Conservation (phyloP, 148 eudicot species). For the Euryodendron excelsum region DNA sequence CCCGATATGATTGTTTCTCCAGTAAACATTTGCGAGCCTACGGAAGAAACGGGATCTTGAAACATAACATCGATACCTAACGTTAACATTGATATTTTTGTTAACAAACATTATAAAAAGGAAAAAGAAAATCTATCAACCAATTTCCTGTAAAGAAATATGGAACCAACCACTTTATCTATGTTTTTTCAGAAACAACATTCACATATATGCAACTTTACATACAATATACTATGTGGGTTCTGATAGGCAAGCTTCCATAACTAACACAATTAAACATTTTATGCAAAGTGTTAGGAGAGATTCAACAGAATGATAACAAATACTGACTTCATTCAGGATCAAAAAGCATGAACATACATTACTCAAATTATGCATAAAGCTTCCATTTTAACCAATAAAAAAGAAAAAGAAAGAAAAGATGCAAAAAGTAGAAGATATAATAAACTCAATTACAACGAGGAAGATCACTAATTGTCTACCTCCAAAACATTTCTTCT, state of each 20-base stretch:
- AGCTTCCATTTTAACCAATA: neutral
- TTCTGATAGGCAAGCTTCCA: neutral
- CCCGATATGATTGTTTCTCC: too few species aligned
- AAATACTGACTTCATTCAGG: too few species aligned
- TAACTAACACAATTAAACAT: neutral
- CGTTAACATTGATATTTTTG: neutral
- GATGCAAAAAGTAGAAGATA: slow-evolving; percentile 1
- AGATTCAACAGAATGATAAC: slow-evolving; percentile 9
- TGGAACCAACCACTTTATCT: too few species aligned
- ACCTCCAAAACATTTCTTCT: slow-evolving; percentile 95
- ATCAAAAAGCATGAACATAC: neutral
- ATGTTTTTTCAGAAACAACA: too few species aligned
- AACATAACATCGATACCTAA: too few species aligned
- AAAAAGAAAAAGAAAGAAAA: too few species aligned
- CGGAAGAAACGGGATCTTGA: too few species aligned
- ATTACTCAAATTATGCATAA: neutral
- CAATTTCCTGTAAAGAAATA: neutral
- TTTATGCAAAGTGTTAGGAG: neutral
- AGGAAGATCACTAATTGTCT: slow-evolving; percentile 10
- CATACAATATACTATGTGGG: too few species aligned
- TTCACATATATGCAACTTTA: too few species aligned
- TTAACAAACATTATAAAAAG: neutral
- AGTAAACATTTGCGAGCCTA: too few species aligned
- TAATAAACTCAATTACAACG: neutral
- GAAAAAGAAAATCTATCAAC: neutral